Base-by-base conservation (phyloP, 805 yeast species). In the Starmerella roubikii region DNA sequence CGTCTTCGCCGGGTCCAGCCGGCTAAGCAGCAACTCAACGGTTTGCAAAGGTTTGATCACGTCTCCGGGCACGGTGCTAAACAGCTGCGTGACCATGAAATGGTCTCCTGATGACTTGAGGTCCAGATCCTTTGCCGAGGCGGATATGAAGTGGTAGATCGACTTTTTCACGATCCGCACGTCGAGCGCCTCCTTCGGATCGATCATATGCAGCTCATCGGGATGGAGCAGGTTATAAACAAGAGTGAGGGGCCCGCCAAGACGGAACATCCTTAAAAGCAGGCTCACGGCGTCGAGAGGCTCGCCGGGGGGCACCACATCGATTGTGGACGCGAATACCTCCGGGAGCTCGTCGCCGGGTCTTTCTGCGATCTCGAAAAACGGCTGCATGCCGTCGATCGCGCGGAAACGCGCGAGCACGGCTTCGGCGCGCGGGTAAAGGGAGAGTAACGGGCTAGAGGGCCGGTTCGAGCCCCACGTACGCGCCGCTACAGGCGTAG, bases 241-340 rank as follows among this genome's bases (percentile, higher is more conserved):
- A 30, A 83, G 71, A 58, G 97, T 86, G 30, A 91, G 64, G 3
- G 97, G 94, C 2, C 93, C 78, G 10, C 97, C 98, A 53, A 81
- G 84, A 52, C 88, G 93, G 53, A 91, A 76, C 25, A 91, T 63
- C 48, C 83, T 77, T 74, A 94, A 81, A 31, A 91, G 56, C 46
- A 84, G 86, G 2, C 95, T 84, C 2, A 82, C 96, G 3, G 97
- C 96, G 56, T 91, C 99, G 53, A 82, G 44, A 8, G 79, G 47
- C 71, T 70, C 44, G 71, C 68, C 46, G 6, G 38, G 35, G 16
- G 65, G 44, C 79, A 80, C 34, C 79, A 73, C 59, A 74, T 81
- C 5, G 84, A 81, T 52, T 66, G 56, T 33, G 60, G 49, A 37
- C 13, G 24, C 31, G 18, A 47, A 29, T 15, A 24, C 29, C 13